These are phyloP conservation scores for Globisporangium camurandrum DNA, from an alignment of 352 stramenopile genomes.

Conservation along the genomic window DNA sequence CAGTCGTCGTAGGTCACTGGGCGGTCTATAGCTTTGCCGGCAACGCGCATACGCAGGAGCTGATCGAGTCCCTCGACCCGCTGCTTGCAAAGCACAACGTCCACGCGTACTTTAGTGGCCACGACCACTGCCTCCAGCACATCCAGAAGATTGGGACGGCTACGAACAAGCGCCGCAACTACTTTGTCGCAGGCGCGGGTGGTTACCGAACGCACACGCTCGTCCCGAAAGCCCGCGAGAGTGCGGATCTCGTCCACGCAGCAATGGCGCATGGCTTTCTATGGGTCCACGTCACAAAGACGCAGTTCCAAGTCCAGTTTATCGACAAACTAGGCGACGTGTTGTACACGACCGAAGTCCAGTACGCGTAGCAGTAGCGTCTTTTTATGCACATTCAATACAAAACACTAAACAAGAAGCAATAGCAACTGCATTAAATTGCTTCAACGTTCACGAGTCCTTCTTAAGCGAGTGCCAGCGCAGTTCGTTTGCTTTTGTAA, in stretches of 20 bases:
- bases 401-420: too few relatives aligned
- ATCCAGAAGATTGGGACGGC: slow-evolving; percentile 36
- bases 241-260: slow-evolving; percentile 65
- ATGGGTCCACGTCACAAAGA: slow-evolving; percentile 61
- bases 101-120: slow-evolving; percentile 83
- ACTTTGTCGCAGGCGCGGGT: slow-evolving; percentile 75
- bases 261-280: slow-evolving; percentile 84
- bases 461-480: slow-evolving; percentile 84
- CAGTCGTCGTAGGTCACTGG: slow-evolving; percentile 78
- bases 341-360: slow-evolving; percentile 76
- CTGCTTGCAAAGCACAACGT: slow-evolving; percentile 77
- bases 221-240: slow-evolving; percentile 53
- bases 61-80: slow-evolving; percentile 66
- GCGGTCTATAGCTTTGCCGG: slow-evolving; percentile 79
- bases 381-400: neutral
- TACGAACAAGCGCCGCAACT: slow-evolving; percentile 39
- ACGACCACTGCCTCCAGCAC: slow-evolving; percentile 84
- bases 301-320: slow-evolving; percentile 68
- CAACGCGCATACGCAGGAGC: slow-evolving; percentile 69
- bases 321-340: slow-evolving; percentile 58
- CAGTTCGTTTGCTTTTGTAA: slow-evolving; percentile 73
- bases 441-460: slow-evolving; percentile 23
- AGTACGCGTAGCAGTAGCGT: slow-evolving; percentile 19
- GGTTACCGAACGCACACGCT: slow-evolving; percentile 67
- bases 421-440: neutral